Evolutionary conservation across 2,329 filamentous ascomycete genomes (phyloP).

Genomic region (Epichloe elymi): DNA sequence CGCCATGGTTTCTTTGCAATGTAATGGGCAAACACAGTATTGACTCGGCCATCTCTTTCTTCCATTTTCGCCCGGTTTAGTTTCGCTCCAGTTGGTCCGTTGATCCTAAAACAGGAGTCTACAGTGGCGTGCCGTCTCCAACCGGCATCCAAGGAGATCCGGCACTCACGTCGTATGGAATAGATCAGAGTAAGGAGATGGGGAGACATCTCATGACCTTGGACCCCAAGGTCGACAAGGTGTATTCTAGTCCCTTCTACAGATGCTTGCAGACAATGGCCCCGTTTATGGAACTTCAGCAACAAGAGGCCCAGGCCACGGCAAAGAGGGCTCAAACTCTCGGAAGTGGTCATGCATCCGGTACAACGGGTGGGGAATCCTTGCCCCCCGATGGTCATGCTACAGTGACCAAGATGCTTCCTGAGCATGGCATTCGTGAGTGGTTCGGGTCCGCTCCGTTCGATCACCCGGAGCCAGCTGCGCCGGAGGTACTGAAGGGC

Average conservation of each 20-base stretch:
- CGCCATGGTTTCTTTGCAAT: slow-evolving; percentile 3
- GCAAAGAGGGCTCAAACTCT: background rate
- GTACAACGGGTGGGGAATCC: background rate
- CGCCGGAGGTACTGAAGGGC: slow-evolving; percentile 43
- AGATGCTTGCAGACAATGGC: slow-evolving; percentile 74
- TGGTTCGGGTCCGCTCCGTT: slow-evolving; percentile 87
- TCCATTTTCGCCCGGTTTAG: slow-evolving; percentile 28
- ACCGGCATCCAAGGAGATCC: slow-evolving; percentile 84
- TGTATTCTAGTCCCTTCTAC: slow-evolving; percentile 82
- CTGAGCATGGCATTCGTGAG: slow-evolving; percentile 55
- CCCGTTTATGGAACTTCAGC: slow-evolving; percentile 45
- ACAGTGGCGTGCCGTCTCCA: slow-evolving; percentile 62
- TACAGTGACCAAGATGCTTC: slow-evolving; percentile 30
- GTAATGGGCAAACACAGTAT: background rate
- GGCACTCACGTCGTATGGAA: slow-evolving; percentile 73
- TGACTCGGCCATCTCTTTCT: background rate
- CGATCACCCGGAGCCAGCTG: slow-evolving; percentile 67
- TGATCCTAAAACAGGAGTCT: slow-evolving; percentile 65
- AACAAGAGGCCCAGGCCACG: slow-evolving; percentile 3
- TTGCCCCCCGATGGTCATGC: background rate
- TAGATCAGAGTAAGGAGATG: slow-evolving; percentile 70
- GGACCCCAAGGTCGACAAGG: slow-evolving; percentile 53
- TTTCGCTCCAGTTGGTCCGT: slow-evolving; percentile 87
- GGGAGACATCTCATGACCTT: slow-evolving; percentile 49
- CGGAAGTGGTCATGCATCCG: background rate